Evolutionary conservation across 2,329 filamentous ascomycete genomes (phyloP), one percentile per base, ranked within the genome.

Genomic region (Fusarium duplospermum): DNA sequence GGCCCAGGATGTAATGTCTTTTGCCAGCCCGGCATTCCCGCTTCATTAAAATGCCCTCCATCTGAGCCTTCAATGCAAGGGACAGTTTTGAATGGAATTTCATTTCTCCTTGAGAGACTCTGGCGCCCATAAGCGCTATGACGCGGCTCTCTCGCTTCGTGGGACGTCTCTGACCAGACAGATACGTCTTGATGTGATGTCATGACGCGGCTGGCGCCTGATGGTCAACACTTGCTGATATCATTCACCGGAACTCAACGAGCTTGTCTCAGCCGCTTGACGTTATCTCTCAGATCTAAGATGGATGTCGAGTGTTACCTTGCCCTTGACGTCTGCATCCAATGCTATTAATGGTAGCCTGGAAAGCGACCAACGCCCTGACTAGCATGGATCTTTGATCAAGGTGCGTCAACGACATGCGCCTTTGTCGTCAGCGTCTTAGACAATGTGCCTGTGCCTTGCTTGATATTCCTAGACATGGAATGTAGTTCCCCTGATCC

Each of bases 161-260:
- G 38, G 56, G 45, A 16, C 38, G 22, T 38, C 45, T 63, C 14
- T 50, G 36, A 45, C 29, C 31, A 14, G 20, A 31, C 31, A 27
- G 2, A 18, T 31, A 20, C 38, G 20, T 24, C n/a, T 27, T 38
- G 18, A 50, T 20, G 56, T 69, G 65, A 69, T 66, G 59, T 59
- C 65, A 70, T 74, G 67, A 72, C 62, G 63, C 63, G 67, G 64
- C 60, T 72, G 66, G 54, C 24, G 45, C 27, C 14, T 66, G 38
- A 18, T 35, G 61, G 36, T 29, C 54, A 67, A 72, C 62, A 62
- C 63, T 36, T 57, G 63, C 59, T 70, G 59, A 61, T 65, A 35
- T 52, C 63, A 62, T 66, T 57, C 60, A 24, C 52, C 50, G 18
- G 20, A 42, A 61, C 36, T 61, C 47, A 33, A 33, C 47, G 65